phyloP scores from a whole-genome alignment of 2,329 filamentous ascomycete genomes.

The Cadophora sp. region DNA sequence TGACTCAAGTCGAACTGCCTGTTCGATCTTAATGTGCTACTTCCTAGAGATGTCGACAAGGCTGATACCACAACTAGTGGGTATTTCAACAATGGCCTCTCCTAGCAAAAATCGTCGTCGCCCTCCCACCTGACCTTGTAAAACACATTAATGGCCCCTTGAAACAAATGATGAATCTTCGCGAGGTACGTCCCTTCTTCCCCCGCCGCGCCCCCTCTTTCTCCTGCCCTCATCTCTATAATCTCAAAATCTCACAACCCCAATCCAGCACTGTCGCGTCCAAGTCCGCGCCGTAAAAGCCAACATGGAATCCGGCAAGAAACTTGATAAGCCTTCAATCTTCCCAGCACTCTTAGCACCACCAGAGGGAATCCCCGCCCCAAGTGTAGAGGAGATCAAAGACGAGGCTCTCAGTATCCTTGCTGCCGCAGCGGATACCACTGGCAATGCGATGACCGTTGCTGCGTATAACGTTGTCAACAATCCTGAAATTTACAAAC shows the following conservation, averaged over 20 bases:
- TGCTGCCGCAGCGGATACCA: conserved; percentile 45
- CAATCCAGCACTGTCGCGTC: conserved; percentile 25
- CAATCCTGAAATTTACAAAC: conserved; percentile 40
- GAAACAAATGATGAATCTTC: conserved; percentile 31
- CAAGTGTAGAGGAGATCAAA: conserved; percentile 25
- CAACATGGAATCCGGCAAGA: conserved; percentile 21
- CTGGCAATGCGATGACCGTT: conserved; percentile 46
- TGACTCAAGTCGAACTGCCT: too few relatives aligned
- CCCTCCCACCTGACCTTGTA: conserved; percentile 38
- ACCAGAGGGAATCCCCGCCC: conserved; percentile 27
- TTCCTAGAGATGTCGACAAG: not conserved
- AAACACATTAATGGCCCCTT: conserved; percentile 33
- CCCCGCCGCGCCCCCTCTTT: not conserved
- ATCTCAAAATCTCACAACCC: conserved; percentile 8
- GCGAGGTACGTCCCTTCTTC: conserved; percentile 23
- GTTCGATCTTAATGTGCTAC: not conserved
- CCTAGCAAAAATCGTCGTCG: conserved; percentile 31
- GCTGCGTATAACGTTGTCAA: conserved; percentile 42
- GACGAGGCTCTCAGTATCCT: conserved; percentile 29
- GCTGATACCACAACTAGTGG: not conserved
- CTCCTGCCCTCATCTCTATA: not conserved
- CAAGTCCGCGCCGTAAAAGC: conserved; percentile 11
- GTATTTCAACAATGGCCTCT: conserved; percentile 36
- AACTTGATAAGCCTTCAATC: conserved; percentile 39
- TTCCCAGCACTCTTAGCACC: conserved; percentile 42